A percentile compares a stretch with the other conserved stretches of the same genome.
Conservation (phyloP, 768 basidiomycete species). For the Tulasnella sp. region DNA sequence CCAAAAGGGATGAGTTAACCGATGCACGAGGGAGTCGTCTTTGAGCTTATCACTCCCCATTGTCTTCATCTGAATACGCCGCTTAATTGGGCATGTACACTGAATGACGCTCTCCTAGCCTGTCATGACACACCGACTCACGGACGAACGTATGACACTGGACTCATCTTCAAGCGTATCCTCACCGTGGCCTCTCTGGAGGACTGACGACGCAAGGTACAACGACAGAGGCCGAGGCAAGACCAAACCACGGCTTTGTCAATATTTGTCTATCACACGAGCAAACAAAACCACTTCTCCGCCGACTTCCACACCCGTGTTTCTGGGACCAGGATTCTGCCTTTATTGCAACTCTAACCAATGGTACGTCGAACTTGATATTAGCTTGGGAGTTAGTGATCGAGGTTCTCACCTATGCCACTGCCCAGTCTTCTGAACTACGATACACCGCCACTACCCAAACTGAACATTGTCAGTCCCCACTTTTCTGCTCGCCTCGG, state of each 20-base stretch:
- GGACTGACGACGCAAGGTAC: too few relatives aligned
- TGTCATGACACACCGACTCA: too few relatives aligned
- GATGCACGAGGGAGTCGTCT: too few relatives aligned
- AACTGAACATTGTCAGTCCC: constrained; percentile 81
- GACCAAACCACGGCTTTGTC: background rate
- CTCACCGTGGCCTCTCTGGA: too few relatives aligned
- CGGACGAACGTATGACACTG: too few relatives aligned
- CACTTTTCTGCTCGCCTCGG: constrained; percentile 9
- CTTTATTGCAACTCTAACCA: background rate
- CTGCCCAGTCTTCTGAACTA: constrained; percentile 79
- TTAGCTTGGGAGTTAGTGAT: constrained; percentile 15
- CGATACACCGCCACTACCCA: constrained; percentile 97
- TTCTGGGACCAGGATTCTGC: background rate
- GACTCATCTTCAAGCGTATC: too few relatives aligned
- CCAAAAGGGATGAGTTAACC: too few relatives aligned
- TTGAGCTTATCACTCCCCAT: too few relatives aligned
- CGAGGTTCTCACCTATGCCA: background rate
- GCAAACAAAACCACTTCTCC: background rate
- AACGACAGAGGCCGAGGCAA: too few relatives aligned
- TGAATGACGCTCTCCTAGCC: too few relatives aligned
- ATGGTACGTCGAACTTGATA: background rate
- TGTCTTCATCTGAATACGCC: too few relatives aligned
- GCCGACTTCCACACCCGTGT: background rate
- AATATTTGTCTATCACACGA: background rate
- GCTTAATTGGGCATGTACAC: too few relatives aligned